Conservation (phyloP, 2,329 filamentous ascomycete species). For the Xylaria sp. region DNA sequence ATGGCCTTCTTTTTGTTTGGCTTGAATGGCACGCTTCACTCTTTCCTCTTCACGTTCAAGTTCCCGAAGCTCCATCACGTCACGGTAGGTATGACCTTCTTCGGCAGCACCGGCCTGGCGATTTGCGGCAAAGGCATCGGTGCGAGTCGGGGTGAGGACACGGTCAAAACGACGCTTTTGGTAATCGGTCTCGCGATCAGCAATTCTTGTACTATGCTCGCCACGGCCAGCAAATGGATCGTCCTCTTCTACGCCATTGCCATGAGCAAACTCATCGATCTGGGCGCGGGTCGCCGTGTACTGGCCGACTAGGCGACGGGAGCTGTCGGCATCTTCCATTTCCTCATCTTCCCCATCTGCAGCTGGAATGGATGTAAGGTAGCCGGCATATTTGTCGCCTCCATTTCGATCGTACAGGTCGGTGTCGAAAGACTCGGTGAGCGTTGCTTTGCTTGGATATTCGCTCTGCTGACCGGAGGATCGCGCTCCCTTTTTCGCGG, state of each 20-base stretch:
- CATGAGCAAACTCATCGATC: slow-evolving; percentile 91
- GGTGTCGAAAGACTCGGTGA: slow-evolving; percentile 88
- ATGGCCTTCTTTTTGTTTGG: slow-evolving; percentile 69
- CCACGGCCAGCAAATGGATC: slow-evolving; percentile 82
- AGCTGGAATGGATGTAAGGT: slow-evolving; percentile 85
- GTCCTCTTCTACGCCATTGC: slow-evolving; percentile 86
- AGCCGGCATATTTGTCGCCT: slow-evolving; percentile 83
- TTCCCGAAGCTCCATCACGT: slow-evolving; percentile 89
- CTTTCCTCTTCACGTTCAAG: slow-evolving; percentile 93
- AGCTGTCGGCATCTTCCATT: slow-evolving; percentile 74
- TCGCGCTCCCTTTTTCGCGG: slow-evolving; percentile 80
- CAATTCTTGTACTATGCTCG: slow-evolving; percentile 89
- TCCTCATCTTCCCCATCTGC: slow-evolving; percentile 79
- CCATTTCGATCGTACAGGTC: slow-evolving; percentile 82
- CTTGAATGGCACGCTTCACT: slow-evolving; percentile 78
- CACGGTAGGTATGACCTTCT: slow-evolving; percentile 82
- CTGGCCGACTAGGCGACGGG: slow-evolving; percentile 84
- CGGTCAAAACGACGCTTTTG: slow-evolving; percentile 95
- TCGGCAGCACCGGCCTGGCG: slow-evolving; percentile 68
- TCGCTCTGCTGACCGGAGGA: slow-evolving; percentile 82
- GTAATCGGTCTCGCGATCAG: slow-evolving; percentile 94
- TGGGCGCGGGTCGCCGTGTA: slow-evolving; percentile 93
- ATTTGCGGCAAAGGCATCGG: slow-evolving; percentile 83
- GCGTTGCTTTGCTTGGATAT: slow-evolving; percentile 84
- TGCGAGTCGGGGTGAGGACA: slow-evolving; percentile 81